Base-by-base conservation (phyloP, 352 stramenopile genomes). In the Pythium dissimile region DNA sequence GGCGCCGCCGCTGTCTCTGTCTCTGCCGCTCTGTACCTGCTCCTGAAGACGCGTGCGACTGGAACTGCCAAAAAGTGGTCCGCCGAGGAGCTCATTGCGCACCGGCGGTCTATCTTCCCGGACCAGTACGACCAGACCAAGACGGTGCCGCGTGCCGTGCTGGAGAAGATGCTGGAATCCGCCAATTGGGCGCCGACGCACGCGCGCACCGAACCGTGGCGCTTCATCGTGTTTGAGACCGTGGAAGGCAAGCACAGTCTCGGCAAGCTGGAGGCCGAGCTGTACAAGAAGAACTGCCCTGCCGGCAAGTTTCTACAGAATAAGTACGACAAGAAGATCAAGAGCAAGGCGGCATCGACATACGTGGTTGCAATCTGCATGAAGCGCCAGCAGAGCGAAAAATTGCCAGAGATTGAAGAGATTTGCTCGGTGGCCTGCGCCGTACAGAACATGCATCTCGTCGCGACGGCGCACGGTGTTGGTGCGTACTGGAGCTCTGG, bases 401-500 rank as follows among this genome's bases (percentile, higher is more conserved):
- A 79, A 30, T 73, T 94, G 34, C 83, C 85, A 5, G 85, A 94
- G 59, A 73, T 85, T 58, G 85, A 94, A 67, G 85, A 94, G 52
- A 65, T 94, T 28, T 86, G 75, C 48, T 64, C 83, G 0, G 76
- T 88, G 13, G 85, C 85, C 7, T 88, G 73, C 28, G 85, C 85
- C 15, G 83, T 94, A 46, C 83, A 94, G 61, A 94, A 94, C 71
- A 83, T 94, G 73, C 85, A 94, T 61, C 58, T 94, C 6, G 64
- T 76, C 35, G 85, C 85, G 3, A 77, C 80, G 2, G 75, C 78
- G 1, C 70, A 92, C 49, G 66, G 59, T 32, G 69, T 95, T 16
- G 85, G 77, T 24, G 85, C 77, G 13, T 95, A 95, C 74, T 95
- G 85, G 85, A 92, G 80, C 72, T 95, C 85, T 4, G 83, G 80